Conservation (phyloP, 1,284 basidiomycete genomes). For the Meripilus lineatus region DNA sequence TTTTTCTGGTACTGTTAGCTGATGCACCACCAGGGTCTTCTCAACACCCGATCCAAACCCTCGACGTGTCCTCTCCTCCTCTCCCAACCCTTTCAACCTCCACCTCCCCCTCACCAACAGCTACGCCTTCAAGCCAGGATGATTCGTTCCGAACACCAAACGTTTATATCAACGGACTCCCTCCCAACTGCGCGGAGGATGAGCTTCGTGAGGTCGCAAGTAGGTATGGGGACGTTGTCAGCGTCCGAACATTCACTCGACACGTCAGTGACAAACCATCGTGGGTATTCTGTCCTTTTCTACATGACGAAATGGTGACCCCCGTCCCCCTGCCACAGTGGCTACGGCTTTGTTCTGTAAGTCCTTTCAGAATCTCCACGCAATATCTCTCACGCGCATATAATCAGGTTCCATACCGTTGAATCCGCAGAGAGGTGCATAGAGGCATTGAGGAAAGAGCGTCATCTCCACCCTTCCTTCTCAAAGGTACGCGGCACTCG, state of each 20-base stretch:
- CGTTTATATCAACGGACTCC: slow-evolving; percentile 47
- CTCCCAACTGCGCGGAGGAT: slow-evolving; percentile 42
- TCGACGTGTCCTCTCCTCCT: background rate
- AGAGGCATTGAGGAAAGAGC: slow-evolving; percentile 54
- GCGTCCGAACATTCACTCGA: slow-evolving; percentile 40
- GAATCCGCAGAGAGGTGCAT: slow-evolving; percentile 69
- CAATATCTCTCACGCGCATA: too few relatives aligned
- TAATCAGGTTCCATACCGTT: slow-evolving; percentile 51
- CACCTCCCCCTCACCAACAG: background rate
- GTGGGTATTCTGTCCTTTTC: slow-evolving; percentile 17
- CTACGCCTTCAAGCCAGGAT: slow-evolving; percentile 5
- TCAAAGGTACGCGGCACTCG: slow-evolving; percentile 36
- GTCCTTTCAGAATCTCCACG: too few relatives aligned
- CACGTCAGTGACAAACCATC: slow-evolving; percentile 37
- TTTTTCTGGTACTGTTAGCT: background rate
- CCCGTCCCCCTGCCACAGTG: slow-evolving; percentile 34
- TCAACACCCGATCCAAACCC: background rate
- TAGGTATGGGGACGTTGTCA: slow-evolving; percentile 36
- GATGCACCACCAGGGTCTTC: background rate
- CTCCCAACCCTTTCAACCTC: background rate
- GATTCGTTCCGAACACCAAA: slow-evolving; percentile 34
- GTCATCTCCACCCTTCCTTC: slow-evolving; percentile 75
- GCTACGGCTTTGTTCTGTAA: slow-evolving; percentile 78
- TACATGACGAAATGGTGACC: background rate
- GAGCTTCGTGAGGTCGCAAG: slow-evolving; percentile 35